Conservation (phyloP, 2,329 filamentous ascomycete species). For the Cordyceps cateniannulata region DNA sequence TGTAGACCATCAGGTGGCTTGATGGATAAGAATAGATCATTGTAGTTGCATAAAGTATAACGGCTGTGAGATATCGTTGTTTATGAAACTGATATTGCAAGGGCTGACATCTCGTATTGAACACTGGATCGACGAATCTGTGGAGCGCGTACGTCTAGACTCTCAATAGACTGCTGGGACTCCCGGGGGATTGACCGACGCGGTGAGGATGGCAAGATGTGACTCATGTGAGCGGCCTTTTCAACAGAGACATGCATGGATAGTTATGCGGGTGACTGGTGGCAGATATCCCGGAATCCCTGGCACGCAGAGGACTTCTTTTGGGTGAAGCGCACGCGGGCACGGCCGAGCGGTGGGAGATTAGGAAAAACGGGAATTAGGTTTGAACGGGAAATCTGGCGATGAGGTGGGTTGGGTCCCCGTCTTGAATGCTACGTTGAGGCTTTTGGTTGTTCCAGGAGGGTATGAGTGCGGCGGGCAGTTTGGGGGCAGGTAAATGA, state of each 20-base stretch:
- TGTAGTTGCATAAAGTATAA: neutral
- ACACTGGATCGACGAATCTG: neutral
- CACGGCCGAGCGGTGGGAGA: neutral
- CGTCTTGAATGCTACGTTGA: slow-evolving; percentile 1
- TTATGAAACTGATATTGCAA: neutral
- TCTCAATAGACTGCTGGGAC: neutral
- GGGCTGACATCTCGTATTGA: neutral
- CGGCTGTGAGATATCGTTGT: neutral
- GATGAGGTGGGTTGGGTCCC: neutral
- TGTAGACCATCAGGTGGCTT: too few relatives aligned
- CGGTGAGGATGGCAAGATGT: neutral
- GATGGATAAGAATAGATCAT: neutral
- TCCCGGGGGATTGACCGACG: neutral
- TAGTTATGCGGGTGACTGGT: neutral
- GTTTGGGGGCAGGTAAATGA: neutral
- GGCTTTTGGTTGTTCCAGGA: neutral
- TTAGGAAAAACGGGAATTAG: neutral
- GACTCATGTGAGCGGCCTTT: neutral
- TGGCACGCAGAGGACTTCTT: neutral
- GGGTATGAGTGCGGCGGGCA: neutral
- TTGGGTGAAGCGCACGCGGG: neutral
- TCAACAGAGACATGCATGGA: neutral
- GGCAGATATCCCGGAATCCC: neutral
- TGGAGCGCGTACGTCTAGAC: neutral
- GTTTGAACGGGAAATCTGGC: slow-evolving; percentile 1